Conservation (phyloP, 768 basidiomycete genomes). For the Neoboletus magnificus region DNA sequence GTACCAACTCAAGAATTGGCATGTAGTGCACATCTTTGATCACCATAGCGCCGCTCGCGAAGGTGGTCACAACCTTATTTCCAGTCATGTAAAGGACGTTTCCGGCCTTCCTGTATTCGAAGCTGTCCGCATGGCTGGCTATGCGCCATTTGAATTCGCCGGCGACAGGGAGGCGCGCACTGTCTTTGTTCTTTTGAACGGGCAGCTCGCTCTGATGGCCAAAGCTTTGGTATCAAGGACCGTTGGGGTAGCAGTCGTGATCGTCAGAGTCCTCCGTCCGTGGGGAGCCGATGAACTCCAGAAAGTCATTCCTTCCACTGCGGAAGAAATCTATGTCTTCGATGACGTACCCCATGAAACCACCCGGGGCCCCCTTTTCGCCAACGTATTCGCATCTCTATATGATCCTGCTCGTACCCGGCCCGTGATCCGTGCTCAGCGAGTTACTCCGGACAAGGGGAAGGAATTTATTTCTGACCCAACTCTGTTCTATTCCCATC, state of each 20-base stretch:
- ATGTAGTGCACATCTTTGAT: conserved; percentile 90
- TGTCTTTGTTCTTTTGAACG: conserved; percentile 71
- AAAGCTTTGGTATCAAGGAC: conserved; percentile 45
- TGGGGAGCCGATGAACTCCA: conserved; percentile 73
- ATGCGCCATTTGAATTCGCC: conserved; percentile 71
- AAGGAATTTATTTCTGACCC: conserved; percentile 48
- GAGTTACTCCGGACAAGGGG: conserved; percentile 54
- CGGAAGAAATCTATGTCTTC: conserved; percentile 61
- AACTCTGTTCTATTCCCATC: conserved; percentile 43
- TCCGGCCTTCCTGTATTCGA: conserved; percentile 39
- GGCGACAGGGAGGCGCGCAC: conserved; percentile 63
- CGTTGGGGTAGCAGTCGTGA: conserved; percentile 59
- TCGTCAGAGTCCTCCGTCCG: conserved; percentile 78
- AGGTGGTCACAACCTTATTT: conserved; percentile 51
- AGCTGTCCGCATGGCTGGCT: conserved; percentile 55
- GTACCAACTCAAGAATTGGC: conserved; percentile 62
- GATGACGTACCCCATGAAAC: conserved; percentile 70
- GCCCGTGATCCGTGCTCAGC: conserved; percentile 50
- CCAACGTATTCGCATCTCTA: conserved; percentile 66
- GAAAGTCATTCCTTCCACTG: conserved; percentile 55
- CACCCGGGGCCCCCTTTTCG: conserved; percentile 62
- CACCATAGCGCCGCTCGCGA: conserved; percentile 80
- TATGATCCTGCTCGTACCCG: conserved; percentile 38
- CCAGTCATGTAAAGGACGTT: conserved; percentile 33
- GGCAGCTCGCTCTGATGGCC: conserved; percentile 66